Conservation (phyloP, 371 early-diverging fungal genomes). For the Apophysomyces ossiformis region DNA sequence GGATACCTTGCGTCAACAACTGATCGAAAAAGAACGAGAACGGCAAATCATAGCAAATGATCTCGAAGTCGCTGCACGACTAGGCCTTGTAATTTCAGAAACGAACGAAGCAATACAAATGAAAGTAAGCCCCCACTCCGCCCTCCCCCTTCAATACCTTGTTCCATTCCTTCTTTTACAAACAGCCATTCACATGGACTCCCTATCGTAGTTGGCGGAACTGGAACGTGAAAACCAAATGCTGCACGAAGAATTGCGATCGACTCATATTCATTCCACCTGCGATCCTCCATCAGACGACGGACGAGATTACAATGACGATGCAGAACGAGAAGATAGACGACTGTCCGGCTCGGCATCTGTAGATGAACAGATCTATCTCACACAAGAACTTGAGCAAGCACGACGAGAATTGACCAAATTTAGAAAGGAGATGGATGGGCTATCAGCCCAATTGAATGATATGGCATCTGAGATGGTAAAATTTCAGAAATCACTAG, state of each 20-base stretch:
- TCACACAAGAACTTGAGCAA: slow-evolving; percentile 63
- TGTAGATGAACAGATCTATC: slow-evolving; percentile 46
- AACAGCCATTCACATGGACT: slow-evolving; percentile 4
- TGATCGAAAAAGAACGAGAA: slow-evolving; percentile 71
- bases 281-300: slow-evolving; percentile 20
- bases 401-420: slow-evolving; percentile 61
- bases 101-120: slow-evolving; percentile 65
- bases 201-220: slow-evolving; percentile 46
- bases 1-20: slow-evolving; percentile 49
- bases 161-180: slow-evolving; percentile 8
- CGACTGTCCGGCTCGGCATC: neutral
- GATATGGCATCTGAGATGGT: slow-evolving; percentile 73
- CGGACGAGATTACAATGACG: slow-evolving; percentile 16
- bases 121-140: slow-evolving; percentile 38
- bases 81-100: slow-evolving; percentile 68
- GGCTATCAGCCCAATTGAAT: slow-evolving; percentile 63
- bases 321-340: neutral
- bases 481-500: neutral
- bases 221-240: slow-evolving; percentile 62
- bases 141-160: slow-evolving; percentile 9
- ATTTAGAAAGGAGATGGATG: slow-evolving; percentile 69
- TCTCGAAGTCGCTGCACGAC: slow-evolving; percentile 67
- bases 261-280: slow-evolving; percentile 28
- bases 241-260: slow-evolving; percentile 52
- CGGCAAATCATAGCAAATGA: slow-evolving; percentile 64